These are phyloP conservation scores for Diaporthe sp. DNA, from an alignment of 2,329 filamentous ascomycete genomes.

Conservation along the genomic window DNA sequence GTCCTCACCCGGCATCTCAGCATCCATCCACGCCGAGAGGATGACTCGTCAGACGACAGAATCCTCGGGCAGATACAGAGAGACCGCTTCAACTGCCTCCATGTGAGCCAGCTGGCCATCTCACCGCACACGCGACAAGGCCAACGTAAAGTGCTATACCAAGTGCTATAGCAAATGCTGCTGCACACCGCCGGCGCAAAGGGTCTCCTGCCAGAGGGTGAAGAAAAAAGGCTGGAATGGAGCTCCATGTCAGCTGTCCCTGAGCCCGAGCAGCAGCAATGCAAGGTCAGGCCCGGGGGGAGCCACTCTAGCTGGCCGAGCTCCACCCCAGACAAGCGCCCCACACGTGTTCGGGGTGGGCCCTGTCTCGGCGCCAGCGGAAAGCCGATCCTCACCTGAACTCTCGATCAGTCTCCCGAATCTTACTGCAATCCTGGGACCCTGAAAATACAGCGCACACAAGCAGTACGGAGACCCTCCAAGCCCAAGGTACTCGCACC, in stretches of 20 bases:
- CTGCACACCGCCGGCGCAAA: constrained; percentile 14
- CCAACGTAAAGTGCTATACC: background rate
- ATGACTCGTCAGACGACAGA: background rate
- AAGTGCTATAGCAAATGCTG: background rate
- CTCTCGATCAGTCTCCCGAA: constrained; percentile 25
- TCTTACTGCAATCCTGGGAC: constrained; percentile 31
- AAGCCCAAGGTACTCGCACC: background rate
- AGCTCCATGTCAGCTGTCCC: constrained; percentile 32
- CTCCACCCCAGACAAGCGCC: constrained; percentile 21
- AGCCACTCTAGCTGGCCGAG: background rate
- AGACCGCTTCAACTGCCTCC: background rate
- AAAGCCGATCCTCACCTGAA: constrained; percentile 33
- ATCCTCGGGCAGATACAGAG: background rate
- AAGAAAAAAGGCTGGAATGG: background rate
- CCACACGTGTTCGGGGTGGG: constrained; percentile 27
- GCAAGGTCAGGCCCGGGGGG: constrained; percentile 11
- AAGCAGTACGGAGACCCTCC: background rate
- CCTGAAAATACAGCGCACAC: constrained; percentile 16
- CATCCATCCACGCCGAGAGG: background rate
- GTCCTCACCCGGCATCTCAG: background rate
- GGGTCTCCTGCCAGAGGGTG: constrained; percentile 3
- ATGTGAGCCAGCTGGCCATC: constrained; percentile 3
- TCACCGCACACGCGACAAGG: background rate
- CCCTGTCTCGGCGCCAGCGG: constrained; percentile 26
- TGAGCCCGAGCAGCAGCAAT: background rate